phyloP scores from a whole-genome alignment of 2,329 filamentous ascomycete genomes.

The Xylariaceae sp. region DNA sequence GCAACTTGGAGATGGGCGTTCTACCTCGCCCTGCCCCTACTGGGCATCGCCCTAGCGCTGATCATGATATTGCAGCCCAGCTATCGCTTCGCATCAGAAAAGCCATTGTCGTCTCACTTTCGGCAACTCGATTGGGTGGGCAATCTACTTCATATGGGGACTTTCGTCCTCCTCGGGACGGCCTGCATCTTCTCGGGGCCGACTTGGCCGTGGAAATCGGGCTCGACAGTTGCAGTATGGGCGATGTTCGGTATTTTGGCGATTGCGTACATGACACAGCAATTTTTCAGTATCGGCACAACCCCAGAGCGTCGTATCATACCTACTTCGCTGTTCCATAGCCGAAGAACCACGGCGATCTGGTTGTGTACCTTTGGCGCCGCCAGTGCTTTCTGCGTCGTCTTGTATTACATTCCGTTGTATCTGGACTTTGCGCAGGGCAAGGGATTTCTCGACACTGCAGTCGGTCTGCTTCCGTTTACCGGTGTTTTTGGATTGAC shows the following conservation, averaged over 20 bases:
- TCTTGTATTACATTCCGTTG: conserved; percentile 47
- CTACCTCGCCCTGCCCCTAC: conserved; percentile 14
- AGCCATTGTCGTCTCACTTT: conserved; percentile 14
- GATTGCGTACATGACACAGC: conserved; percentile 39
- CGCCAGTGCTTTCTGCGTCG: conserved; percentile 30
- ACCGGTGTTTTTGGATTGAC: no score
- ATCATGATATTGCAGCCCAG: conserved; percentile 41
- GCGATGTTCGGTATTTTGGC: conserved; percentile 38
- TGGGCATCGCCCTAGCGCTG: conserved; percentile 19
- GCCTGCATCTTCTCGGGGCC: conserved; percentile 42
- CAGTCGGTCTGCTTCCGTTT: no score
- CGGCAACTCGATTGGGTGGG: conserved; percentile 42
- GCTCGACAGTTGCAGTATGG: conserved; percentile 41
- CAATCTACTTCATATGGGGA: conserved; percentile 36
- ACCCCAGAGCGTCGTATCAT: conserved; percentile 37
- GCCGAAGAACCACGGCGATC: conserved; percentile 36
- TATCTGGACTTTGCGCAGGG: conserved; percentile 45
- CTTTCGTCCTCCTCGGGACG: conserved; percentile 23
- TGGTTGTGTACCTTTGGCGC: conserved; percentile 33
- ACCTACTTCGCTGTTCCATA: conserved; percentile 38
- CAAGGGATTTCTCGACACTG: conserved; percentile 31
- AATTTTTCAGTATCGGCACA: conserved; percentile 38
- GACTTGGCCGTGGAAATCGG: conserved; percentile 44
- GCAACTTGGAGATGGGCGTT: conserved; percentile 37
- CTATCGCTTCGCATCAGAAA: conserved; percentile 19